These are phyloP conservation scores for Silybum marianum DNA, from an alignment of 129 eudicot species.

Conservation along the genomic window DNA sequence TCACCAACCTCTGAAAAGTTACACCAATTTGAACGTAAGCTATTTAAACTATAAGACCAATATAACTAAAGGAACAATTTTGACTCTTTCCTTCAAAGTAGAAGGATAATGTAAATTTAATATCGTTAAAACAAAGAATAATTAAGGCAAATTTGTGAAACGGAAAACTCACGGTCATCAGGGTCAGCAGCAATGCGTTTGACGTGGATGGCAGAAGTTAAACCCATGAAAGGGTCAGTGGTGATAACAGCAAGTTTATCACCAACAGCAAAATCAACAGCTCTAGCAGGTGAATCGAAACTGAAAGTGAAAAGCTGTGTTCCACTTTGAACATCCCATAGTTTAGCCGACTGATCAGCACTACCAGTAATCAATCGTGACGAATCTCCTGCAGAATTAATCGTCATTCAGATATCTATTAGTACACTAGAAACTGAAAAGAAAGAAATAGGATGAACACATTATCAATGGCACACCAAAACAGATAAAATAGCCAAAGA, in stretches of 20 bases:
- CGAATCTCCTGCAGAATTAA: constrained; percentile 48
- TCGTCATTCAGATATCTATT: not conserved
- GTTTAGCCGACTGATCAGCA: constrained; percentile 81
- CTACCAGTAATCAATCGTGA: constrained; percentile 66
- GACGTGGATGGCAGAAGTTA: constrained; percentile 71
- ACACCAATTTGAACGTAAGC: constrained; percentile 6
- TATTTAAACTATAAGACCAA: not conserved
- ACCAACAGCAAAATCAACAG: constrained; percentile 76
- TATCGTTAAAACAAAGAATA: too few relatives aligned
- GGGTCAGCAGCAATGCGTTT: constrained; percentile 58
- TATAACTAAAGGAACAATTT: not conserved
- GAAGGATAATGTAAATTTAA: too few relatives aligned
- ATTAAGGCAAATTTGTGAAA: not conserved
- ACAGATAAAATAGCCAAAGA: not conserved
- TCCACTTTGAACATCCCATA: constrained; percentile 77
- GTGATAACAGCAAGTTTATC: constrained; percentile 82
- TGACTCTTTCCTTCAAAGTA: not conserved
- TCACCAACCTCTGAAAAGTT: constrained; percentile 65
- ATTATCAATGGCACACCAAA: constrained; percentile 55
- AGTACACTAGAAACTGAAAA: too few relatives aligned
- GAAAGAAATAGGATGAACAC: not conserved
- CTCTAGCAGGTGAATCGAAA: constrained; percentile 79
- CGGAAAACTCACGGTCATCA: constrained; percentile 58
- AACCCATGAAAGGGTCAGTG: constrained; percentile 83
- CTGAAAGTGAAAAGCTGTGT: constrained; percentile 56